Conservation (phyloP, 75 land plant genomes). For the Pinus tabuliformis region DNA sequence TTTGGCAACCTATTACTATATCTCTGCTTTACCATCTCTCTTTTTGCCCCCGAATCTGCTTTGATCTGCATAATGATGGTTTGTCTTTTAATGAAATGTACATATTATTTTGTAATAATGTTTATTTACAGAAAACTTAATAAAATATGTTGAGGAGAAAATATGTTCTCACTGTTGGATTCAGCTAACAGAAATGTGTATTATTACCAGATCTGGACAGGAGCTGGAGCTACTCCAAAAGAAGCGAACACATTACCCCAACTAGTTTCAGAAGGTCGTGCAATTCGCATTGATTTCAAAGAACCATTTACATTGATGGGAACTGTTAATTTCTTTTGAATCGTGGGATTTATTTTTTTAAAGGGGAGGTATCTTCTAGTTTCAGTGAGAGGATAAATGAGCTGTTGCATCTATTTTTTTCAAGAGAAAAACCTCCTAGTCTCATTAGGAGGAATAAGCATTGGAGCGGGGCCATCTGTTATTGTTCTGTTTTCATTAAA, state of each 20-base stretch:
- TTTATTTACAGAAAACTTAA: not conserved
- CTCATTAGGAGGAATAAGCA: not conserved
- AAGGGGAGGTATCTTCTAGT: not conserved
- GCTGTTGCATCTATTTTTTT: not conserved
- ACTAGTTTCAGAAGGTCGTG: slow-evolving; percentile 52
- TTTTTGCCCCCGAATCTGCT: not conserved
- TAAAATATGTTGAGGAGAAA: not conserved
- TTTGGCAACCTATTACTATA: not conserved
- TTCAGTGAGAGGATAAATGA: not conserved
- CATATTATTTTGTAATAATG: not conserved
- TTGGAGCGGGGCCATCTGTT: too few relatives aligned
- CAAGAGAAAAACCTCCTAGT: not conserved
- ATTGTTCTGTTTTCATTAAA: not conserved
- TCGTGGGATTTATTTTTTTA: not conserved
- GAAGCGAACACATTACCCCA: slow-evolving; percentile 63
- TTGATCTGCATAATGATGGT: not conserved
- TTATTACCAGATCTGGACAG: slow-evolving; percentile 51
- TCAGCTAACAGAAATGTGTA: not conserved
- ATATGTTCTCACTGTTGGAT: not conserved
- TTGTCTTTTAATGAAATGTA: not conserved
- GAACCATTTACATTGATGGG: slow-evolving; percentile 48
- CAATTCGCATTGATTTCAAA: slow-evolving; percentile 42
- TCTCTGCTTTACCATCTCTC: not conserved
- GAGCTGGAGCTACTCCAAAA: slow-evolving; percentile 48
- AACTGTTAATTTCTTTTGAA: slow-evolving; percentile 42